Evolutionary conservation across 2,329 filamentous ascomycete species (phyloP).

Genomic region (Sarocladium strictum): DNA sequence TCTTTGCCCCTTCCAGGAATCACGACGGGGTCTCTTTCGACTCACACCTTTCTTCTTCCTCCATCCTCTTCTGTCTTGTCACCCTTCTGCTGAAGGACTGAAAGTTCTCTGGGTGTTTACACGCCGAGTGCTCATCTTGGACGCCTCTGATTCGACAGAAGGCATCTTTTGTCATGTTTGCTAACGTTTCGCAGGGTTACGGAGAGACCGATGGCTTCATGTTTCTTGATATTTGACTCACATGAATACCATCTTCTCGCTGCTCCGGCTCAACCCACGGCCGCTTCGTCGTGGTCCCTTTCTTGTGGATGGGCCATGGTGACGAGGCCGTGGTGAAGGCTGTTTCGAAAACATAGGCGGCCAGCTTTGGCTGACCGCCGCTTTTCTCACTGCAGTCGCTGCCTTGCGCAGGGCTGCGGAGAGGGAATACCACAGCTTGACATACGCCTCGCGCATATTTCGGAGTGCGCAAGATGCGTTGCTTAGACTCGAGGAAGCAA

Average conservation of each 20-base stretch:
- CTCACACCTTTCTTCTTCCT: not conserved
- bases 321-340: not conserved
- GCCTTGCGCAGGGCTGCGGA: conserved; percentile 42
- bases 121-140: too few relatives aligned
- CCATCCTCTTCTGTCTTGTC: not conserved
- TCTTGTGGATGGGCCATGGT: not conserved
- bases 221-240: not conserved
- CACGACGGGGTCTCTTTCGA: conserved; percentile 3
- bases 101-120: too few relatives aligned
- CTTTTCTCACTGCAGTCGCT: conserved; percentile 48
- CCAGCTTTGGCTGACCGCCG: conserved; percentile 15
- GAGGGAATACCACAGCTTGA: conserved; percentile 34
- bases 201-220: not conserved
- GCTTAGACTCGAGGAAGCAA: too few relatives aligned
- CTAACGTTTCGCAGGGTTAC: not conserved
- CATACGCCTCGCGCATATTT: too few relatives aligned
- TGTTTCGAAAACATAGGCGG: conserved; percentile 14
- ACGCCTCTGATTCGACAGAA: too few relatives aligned
- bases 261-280: conserved; percentile 3
- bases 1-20: conserved; percentile 1
- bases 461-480: too few relatives aligned
- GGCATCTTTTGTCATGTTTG: not conserved
- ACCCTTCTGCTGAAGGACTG: not conserved
- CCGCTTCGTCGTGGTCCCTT: not conserved
- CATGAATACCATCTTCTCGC: not conserved